Base-by-base conservation (phyloP, 768 basidiomycete species). In the Megacollybia marginata region DNA sequence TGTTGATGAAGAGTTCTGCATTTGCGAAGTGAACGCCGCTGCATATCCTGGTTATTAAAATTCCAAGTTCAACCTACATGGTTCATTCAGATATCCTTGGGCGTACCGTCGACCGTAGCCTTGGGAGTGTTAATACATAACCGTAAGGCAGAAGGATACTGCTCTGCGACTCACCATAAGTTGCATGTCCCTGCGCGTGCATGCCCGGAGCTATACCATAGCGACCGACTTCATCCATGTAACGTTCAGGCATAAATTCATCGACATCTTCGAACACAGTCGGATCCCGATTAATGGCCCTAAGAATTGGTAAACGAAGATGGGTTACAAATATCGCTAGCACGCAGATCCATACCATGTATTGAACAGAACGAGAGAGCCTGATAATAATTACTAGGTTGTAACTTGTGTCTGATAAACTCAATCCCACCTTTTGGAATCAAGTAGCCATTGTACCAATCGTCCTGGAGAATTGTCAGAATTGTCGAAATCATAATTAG, bases 261-360 rank as follows among this genome's bases (percentile, higher is more conserved):
- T 36, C 12, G 19, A 47, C 48, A 33, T 60, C 60, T 2, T 50
- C 44, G 34, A 59, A 59, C 1, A 60, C 32, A 8, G 34, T 51
- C 12, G 53, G 40, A 44, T 59, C 59, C 15, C 38, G 46, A 44
- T 59, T 60, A 55, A 59, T 50, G 10, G 48, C 48, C 48, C 48
- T 34, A 38, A 11, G 16, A 16, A 11, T 16, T 38, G 11, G 35
- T 16, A 11, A 11, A 16, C 11, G 35, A 11, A 11, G 11, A 11
- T 16, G 35, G 16, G 11, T 16, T 38, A 11, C 11, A 11, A 38
- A 11, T 38, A 11, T 16, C 16, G 35, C 11, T 38, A 38, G 35
- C 11, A 38, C 11, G 35, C 16, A 11, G 35, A 38, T 38, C 11
- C 35, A 11, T 16, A 38, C 35, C 35, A 38, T 11, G 16, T 16